Conservation (phyloP, 1,139 yeast genomes). For the Saccharomyces pastorianus region DNA sequence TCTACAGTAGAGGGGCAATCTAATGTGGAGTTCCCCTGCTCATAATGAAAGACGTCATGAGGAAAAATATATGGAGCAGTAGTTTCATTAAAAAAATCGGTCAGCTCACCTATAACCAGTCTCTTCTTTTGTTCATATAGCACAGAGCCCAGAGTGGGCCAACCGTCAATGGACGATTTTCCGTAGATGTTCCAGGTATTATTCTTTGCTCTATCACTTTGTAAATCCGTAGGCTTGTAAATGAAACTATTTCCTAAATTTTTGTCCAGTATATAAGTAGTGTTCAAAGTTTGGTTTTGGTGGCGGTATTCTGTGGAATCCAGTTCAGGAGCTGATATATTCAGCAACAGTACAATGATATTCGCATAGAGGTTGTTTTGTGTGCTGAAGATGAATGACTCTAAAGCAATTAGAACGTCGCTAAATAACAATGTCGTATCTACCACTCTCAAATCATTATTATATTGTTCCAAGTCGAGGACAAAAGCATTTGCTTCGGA, state of each 20-base stretch:
- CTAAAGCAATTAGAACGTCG: slow-evolving; percentile 29
- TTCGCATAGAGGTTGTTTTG: slow-evolving; percentile 52
- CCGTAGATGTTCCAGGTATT: slow-evolving; percentile 19
- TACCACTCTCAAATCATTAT: slow-evolving; percentile 47
- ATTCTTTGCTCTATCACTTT: slow-evolving; percentile 20
- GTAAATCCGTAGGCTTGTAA: slow-evolving; percentile 33
- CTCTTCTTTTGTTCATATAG: slow-evolving; percentile 40
- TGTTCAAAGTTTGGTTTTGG: slow-evolving; percentile 23
- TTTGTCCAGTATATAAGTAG: slow-evolving; percentile 13
- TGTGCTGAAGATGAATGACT: slow-evolving; percentile 39
- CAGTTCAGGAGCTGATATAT: slow-evolving; percentile 13
- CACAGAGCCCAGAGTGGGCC: slow-evolving; percentile 41
- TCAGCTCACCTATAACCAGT: slow-evolving; percentile 25
- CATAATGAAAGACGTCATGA: slow-evolving; percentile 12
- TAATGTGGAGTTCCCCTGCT: slow-evolving; percentile 16
- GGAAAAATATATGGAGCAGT: slow-evolving; percentile 15
- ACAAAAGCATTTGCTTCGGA: slow-evolving; percentile 47
- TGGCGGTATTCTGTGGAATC: slow-evolving; percentile 16
- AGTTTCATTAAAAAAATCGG: slow-evolving; percentile 9
- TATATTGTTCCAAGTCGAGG: slow-evolving; percentile 64
- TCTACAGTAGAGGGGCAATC: slow-evolving; percentile 20
- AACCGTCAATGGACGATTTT: slow-evolving; percentile 19
- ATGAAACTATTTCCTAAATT: slow-evolving; percentile 17
- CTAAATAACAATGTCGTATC: slow-evolving; percentile 39
- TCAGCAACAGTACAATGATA: slow-evolving; percentile 46